Conservation (phyloP, 768 basidiomycete genomes). For the Ephemerocybe angulata region DNA sequence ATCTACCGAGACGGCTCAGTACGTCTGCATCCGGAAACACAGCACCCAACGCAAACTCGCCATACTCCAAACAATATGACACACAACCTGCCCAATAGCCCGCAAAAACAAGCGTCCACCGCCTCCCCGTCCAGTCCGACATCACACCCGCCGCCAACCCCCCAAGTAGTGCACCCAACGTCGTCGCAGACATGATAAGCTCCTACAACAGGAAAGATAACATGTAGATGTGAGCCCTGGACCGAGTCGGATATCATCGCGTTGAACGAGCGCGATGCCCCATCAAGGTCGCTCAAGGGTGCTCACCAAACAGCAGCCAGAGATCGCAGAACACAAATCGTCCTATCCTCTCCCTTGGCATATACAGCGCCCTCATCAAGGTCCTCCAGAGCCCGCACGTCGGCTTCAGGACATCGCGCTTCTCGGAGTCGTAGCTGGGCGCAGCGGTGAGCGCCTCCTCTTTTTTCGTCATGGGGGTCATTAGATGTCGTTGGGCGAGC, state of each 20-base stretch:
- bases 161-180: conserved; percentile 74
- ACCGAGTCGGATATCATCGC: too few species aligned
- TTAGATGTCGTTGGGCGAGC: too few species aligned
- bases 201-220: conserved; percentile 40
- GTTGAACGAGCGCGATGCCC: background rate
- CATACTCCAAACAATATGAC: conserved; percentile 69
- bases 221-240: too few species aligned
- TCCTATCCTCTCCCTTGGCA: conserved; percentile 61
- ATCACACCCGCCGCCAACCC: conserved; percentile 65
- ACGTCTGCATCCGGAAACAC: background rate
- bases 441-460: background rate
- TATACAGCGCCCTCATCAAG: conserved; percentile 48
- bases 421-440: conserved; percentile 2
- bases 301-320: conserved; percentile 70
- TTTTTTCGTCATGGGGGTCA: background rate
- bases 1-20: conserved; percentile 36
- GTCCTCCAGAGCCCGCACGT: background rate
- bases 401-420: background rate
- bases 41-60: conserved; percentile 26
- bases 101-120: conserved; percentile 59
- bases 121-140: conserved; percentile 69
- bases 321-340: conserved; percentile 75
- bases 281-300: background rate
- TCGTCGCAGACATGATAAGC: conserved; percentile 77
- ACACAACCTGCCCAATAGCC: conserved; percentile 67